Evolutionary conservation across 106 monocot species (phyloP).

Genomic region (Dendrobium catenatum): DNA sequence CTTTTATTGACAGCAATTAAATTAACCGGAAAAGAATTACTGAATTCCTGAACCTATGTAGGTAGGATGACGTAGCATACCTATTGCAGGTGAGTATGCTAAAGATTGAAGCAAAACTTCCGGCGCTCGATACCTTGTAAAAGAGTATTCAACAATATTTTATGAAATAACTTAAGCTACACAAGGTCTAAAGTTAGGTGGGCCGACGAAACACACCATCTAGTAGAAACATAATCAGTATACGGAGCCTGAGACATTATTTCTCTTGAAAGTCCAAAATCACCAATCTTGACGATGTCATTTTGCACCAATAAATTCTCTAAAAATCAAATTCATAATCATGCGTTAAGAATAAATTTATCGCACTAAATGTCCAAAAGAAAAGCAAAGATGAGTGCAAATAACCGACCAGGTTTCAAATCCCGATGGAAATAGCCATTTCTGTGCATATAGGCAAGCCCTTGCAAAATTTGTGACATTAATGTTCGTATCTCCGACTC

Average conservation of each 20-base stretch:
- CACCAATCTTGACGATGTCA: constrained; percentile 72
- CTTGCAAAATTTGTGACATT: constrained; percentile 78
- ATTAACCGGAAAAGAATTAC: neutral
- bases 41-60: neutral
- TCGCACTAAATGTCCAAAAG: neutral
- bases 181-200: neutral
- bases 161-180: neutral
- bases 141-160: constrained; percentile 10
- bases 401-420: constrained; percentile 73
- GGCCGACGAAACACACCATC: constrained; percentile 58
- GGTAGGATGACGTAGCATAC: constrained; percentile 23
- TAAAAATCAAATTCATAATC: constrained; percentile 14
- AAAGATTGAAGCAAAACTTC: constrained; percentile 76
- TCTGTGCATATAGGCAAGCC: constrained; percentile 79
- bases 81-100: constrained; percentile 72
- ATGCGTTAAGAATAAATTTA: neutral
- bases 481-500: constrained; percentile 67
- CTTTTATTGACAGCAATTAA: neutral
- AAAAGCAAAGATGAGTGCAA: neutral
- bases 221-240: constrained; percentile 95
- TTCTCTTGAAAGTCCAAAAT: constrained; percentile 95
- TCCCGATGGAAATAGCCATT: constrained; percentile 93
- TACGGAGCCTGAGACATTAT: constrained; percentile 75
- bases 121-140: constrained; percentile 84
- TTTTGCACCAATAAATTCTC: constrained; percentile 80